A percentile compares a stretch with the other conserved stretches of the same genome.
phyloP scores from a whole-genome alignment of 2,329 filamentous ascomycete species.

The Dothideomycetes sp. region DNA sequence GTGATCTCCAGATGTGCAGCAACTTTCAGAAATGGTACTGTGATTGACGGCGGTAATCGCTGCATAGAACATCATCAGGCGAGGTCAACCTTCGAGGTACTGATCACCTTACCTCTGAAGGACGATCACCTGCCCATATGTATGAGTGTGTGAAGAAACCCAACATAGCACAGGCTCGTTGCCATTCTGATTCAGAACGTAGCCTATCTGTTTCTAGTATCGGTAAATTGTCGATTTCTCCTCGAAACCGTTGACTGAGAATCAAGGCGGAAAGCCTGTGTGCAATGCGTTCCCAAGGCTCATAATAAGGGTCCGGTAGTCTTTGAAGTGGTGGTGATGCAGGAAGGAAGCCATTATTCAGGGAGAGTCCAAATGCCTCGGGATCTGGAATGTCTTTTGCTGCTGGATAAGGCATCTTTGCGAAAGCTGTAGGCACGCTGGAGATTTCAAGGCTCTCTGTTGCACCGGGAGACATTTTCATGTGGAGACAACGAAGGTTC shows the following conservation, averaged over 20 bases:
- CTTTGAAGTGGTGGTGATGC: not conserved
- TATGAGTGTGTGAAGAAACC: conserved; percentile 3
- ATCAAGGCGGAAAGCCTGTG: not conserved
- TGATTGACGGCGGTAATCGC: conserved; percentile 3
- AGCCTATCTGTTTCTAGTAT: not conserved
- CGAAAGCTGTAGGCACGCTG: too few species aligned
- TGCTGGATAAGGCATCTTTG: too few species aligned
- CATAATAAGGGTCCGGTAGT: not conserved
- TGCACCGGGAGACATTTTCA: too few species aligned
- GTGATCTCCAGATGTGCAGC: conserved; percentile 1
- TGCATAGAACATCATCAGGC: too few species aligned
- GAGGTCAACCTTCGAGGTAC: too few species aligned
- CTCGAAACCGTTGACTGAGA: not conserved
- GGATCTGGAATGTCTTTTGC: not conserved
- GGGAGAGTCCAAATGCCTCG: not conserved
- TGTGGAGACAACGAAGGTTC: too few species aligned
- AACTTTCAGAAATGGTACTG: conserved; percentile 9
- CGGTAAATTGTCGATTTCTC: not conserved
- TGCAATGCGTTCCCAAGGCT: not conserved
- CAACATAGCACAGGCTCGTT: conserved; percentile 3
- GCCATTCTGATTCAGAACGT: conserved; percentile 1
- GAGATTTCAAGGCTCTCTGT: too few species aligned
- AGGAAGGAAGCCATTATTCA: not conserved
- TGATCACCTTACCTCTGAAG: conserved; percentile 1
- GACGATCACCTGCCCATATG: conserved; percentile 4